Evolutionary conservation across 164 flowering plant genomes (phyloP).

Genomic region (Umbellularia californica): DNA sequence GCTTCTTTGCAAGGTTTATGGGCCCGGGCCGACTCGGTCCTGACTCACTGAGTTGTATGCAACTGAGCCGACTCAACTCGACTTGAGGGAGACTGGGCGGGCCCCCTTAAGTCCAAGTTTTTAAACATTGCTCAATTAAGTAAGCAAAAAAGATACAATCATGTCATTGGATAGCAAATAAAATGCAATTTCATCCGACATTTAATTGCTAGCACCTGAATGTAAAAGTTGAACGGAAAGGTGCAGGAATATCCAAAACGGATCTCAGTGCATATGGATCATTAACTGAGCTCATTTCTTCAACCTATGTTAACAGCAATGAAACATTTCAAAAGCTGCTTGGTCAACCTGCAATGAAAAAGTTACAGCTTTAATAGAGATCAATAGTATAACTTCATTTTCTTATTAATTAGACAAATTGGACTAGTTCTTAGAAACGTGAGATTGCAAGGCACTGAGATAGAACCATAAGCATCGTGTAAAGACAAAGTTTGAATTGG

Average conservation of each 20-base stretch:
- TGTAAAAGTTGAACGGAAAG: constrained; percentile 68
- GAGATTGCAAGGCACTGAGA: not conserved
- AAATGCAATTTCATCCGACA: not conserved
- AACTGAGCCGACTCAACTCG: too few relatives aligned
- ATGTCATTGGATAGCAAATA: not conserved
- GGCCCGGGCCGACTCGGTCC: too few relatives aligned
- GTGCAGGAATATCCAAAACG: constrained; percentile 69
- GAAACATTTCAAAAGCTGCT: not conserved
- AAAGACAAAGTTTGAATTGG: not conserved
- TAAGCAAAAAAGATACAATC: not conserved
- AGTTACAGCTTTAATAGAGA: too few relatives aligned
- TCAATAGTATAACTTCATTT: too few relatives aligned
- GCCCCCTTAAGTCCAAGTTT: too few relatives aligned
- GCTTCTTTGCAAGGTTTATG: too few relatives aligned
- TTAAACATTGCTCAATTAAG: not conserved
- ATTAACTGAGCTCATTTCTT: constrained; percentile 30
- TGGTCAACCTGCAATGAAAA: not conserved
- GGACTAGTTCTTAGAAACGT: too few relatives aligned
- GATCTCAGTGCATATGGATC: constrained; percentile 71
- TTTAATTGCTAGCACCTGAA: constrained; percentile 57
- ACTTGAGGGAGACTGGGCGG: too few relatives aligned
- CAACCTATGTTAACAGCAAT: constrained; percentile 3
- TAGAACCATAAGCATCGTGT: not conserved
- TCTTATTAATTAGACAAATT: not conserved
- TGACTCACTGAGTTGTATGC: too few relatives aligned